Evolutionary conservation across 176 grass and related monocot species (phyloP).

Genomic region (Leersia perrieri): DNA sequence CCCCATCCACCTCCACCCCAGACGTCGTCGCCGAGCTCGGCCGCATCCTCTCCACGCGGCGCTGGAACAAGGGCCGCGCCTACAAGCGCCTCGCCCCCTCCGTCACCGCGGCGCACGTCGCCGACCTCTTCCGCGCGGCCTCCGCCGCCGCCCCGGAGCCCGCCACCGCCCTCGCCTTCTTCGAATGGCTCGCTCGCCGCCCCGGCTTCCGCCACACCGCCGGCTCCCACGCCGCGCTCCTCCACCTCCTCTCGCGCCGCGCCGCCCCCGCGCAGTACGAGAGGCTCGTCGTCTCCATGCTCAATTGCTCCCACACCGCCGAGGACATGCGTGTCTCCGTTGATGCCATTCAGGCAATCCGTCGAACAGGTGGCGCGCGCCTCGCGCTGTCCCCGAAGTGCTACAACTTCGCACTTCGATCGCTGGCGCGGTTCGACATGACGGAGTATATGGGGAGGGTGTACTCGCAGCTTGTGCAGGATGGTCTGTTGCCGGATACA

Average conservation of each 20-base stretch:
- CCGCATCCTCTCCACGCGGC: constrained; percentile 52
- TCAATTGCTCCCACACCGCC: constrained; percentile 44
- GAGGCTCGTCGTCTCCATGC: constrained; percentile 61
- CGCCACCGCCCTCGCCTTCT: constrained; percentile 60
- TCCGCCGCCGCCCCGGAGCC: constrained; percentile 34
- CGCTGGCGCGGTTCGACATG: constrained; percentile 55
- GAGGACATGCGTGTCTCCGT: constrained; percentile 43
- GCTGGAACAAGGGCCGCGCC: constrained; percentile 51
- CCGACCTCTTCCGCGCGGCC: constrained; percentile 37
- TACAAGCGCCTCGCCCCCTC: constrained; percentile 48
- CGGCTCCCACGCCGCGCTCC: constrained; percentile 63
- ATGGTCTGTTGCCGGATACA: constrained; percentile 51
- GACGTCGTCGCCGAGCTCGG: constrained; percentile 43
- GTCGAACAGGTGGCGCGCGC: constrained; percentile 45
- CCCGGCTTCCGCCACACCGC: constrained; percentile 64
- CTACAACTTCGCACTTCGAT: constrained; percentile 72
- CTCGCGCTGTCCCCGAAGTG: constrained; percentile 51
- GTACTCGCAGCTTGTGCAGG: constrained; percentile 50
- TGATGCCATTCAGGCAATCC: constrained; percentile 53
- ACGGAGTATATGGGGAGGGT: constrained; percentile 49
- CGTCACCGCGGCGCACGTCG: constrained; percentile 59
- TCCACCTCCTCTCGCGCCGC: constrained; percentile 51
- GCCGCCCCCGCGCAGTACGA: constrained; percentile 45
- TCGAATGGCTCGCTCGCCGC: constrained; percentile 56
- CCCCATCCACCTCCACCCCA: constrained; percentile 25